A percentile compares a stretch with the other conserved stretches of the same genome.
phyloP scores from a whole-genome alignment of 352 stramenopile genomes.

The Globisporangium mamillatum region DNA sequence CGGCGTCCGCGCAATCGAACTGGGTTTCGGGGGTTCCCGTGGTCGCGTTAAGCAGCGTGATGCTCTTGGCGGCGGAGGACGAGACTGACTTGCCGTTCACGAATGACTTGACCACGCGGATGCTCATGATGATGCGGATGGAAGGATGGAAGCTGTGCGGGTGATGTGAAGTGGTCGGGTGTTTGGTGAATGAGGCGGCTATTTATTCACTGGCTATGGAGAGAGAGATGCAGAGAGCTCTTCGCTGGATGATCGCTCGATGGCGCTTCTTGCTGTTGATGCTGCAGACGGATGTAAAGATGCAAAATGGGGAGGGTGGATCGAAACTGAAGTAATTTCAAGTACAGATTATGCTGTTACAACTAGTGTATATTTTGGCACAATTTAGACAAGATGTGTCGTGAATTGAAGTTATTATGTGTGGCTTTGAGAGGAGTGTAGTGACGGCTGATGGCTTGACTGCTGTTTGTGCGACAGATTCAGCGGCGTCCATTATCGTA shows the following conservation, averaged over 20 bases:
- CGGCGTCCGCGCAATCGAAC: slow-evolving; percentile 41
- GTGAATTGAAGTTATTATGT: background rate
- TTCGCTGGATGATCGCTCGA: no score
- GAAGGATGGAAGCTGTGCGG: background rate
- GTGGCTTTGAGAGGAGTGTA: background rate
- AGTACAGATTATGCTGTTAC: background rate
- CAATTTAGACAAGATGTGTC: background rate
- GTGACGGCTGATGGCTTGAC: background rate
- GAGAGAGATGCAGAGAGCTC: background rate
- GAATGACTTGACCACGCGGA: slow-evolving; percentile 54
- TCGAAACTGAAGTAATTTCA: background rate
- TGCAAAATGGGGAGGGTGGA: background rate
- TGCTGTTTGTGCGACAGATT: slow-evolving; percentile 6
- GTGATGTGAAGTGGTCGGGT: background rate
- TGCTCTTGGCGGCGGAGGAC: slow-evolving; percentile 17
- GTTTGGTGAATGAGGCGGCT: background rate
- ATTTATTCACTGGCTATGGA: background rate
- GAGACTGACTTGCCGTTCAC: slow-evolving; percentile 65
- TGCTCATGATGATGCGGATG: slow-evolving; percentile 1
- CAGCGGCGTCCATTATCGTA: background rate
- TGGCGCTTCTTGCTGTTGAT: background rate
- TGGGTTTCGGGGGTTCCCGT: slow-evolving; percentile 48
- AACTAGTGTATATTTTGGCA: background rate
- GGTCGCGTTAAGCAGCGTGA: slow-evolving; percentile 63
- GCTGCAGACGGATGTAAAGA: background rate